These are phyloP conservation scores for Ettlia oleoabundans DNA, from an alignment of 139 green algal genomes.

Conservation along the genomic window DNA sequence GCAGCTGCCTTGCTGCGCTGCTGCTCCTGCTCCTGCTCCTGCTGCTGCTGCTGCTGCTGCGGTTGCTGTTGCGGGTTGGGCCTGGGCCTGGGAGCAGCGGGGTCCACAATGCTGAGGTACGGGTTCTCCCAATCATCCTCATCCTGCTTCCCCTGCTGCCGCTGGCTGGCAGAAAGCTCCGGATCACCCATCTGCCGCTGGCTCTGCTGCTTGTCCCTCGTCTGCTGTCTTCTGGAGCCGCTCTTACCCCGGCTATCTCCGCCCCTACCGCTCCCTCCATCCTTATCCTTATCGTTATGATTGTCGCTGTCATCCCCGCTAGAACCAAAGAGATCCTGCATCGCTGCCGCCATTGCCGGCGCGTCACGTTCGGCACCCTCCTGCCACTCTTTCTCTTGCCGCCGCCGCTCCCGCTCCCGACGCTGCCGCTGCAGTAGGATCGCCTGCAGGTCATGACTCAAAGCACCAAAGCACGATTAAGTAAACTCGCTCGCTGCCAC, in stretches of 20 bases:
- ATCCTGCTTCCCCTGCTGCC: background rate
- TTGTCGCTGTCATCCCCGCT: background rate
- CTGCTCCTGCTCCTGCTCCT: background rate
- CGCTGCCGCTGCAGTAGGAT: conserved; percentile 22
- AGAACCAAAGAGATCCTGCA: background rate
- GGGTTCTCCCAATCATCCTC: conserved; percentile 14
- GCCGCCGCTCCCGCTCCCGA: background rate
- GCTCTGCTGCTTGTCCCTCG: background rate
- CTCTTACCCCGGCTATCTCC: no score
- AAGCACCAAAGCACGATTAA: no score
- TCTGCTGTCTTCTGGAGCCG: no score
- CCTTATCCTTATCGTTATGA: background rate
- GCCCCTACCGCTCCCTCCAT: no score
- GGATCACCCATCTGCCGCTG: no score
- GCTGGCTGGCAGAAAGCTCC: background rate
- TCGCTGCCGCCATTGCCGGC: background rate
- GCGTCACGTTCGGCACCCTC: background rate
- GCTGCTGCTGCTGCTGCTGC: background rate
- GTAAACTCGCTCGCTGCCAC: no score
- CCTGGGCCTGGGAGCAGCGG: background rate
- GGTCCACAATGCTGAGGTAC: conserved; percentile 12
- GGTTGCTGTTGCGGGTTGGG: background rate
- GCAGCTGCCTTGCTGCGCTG: background rate
- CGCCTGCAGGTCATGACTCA: conserved; percentile 16
- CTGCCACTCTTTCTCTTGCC: background rate